Conservation (phyloP, 495 filamentous ascomycete species). For the Niebla homalea region DNA sequence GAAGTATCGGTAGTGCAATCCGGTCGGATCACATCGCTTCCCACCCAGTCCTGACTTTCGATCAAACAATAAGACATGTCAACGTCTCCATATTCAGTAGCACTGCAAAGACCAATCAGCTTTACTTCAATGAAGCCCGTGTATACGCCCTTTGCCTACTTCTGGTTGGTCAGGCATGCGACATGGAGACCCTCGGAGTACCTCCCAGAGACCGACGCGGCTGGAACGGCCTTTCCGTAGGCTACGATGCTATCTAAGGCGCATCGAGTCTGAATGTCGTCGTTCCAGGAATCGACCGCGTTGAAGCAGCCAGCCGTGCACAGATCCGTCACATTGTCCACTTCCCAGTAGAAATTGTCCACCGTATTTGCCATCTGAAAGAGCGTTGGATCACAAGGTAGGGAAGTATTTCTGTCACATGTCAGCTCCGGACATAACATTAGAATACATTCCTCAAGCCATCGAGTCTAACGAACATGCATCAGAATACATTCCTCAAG, state of each 20-base stretch:
- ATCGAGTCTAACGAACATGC: no score
- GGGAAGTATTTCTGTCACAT: constrained; percentile 6
- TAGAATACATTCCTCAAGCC: neutral
- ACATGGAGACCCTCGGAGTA: constrained; percentile 7
- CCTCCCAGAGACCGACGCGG: constrained; percentile 5
- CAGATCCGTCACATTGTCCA: constrained; percentile 8
- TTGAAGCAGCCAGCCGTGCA: constrained; percentile 6
- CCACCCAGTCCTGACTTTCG: constrained; percentile 11
- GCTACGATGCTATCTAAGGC: constrained; percentile 3
- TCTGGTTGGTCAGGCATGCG: constrained; percentile 8
- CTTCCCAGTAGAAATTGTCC: constrained; percentile 7
- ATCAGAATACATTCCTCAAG: neutral
- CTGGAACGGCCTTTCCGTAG: constrained; percentile 6
- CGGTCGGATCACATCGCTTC: constrained; percentile 7
- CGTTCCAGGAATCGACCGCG: neutral
- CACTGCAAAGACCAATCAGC: constrained; percentile 2
- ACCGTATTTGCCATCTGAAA: constrained; percentile 9
- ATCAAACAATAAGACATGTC: constrained; percentile 10
- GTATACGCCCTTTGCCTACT: constrained; percentile 3
- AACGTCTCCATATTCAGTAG: constrained; percentile 2
- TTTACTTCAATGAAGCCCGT: constrained; percentile 5
- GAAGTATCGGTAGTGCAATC: constrained; percentile 7
- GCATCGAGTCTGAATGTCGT: constrained; percentile 5
- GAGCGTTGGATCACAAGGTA: constrained; percentile 8
- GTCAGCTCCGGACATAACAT: constrained; percentile 2